Percentiles rank a stretch among this genome's conserved stretches.
These are phyloP conservation scores for Phytophthora macrochlamydospora DNA, from an alignment of 352 stramenopile genomes.

Conservation along the genomic window DNA sequence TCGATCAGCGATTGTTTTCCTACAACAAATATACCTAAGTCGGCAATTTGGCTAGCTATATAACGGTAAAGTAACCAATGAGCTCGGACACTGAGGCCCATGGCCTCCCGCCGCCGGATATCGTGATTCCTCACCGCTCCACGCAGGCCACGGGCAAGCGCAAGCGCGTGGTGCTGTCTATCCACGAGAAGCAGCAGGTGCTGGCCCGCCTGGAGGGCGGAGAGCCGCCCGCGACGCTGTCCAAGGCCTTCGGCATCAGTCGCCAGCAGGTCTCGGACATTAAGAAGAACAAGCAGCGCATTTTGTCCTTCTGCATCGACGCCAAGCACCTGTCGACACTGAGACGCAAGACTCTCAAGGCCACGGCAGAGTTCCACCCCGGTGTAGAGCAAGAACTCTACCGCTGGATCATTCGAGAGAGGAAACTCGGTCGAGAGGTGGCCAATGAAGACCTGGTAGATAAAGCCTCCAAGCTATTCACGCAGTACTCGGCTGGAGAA, in stretches of 20 bases:
- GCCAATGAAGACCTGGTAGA: conserved; percentile 48
- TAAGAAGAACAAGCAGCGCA: conserved; percentile 85
- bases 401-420: conserved; percentile 80
- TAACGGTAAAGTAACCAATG: neutral
- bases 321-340: conserved; percentile 76
- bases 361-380: conserved; percentile 70
- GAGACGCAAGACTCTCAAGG: conserved; percentile 76
- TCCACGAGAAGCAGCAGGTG: conserved; percentile 86
- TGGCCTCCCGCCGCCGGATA: neutral
- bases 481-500: conserved; percentile 62
- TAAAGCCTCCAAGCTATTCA: conserved; percentile 72
- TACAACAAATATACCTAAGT: no score
- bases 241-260: conserved; percentile 68
- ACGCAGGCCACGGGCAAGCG: conserved; percentile 45
- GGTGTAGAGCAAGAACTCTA: conserved; percentile 86
- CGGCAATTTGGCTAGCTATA: no score
- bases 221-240: conserved; percentile 70
- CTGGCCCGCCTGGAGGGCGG: conserved; percentile 70
- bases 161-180: conserved; percentile 85
- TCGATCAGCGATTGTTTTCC: no score
- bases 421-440: conserved; percentile 51
- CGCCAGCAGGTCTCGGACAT: conserved; percentile 87
- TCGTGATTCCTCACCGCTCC: neutral
- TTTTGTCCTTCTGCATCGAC: conserved; percentile 77
- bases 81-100: neutral